Evolutionary conservation across 805 yeast species (phyloP), one percentile per base, ranked within the genome.

Genomic region (Wickerhamiella siamensis): DNA sequence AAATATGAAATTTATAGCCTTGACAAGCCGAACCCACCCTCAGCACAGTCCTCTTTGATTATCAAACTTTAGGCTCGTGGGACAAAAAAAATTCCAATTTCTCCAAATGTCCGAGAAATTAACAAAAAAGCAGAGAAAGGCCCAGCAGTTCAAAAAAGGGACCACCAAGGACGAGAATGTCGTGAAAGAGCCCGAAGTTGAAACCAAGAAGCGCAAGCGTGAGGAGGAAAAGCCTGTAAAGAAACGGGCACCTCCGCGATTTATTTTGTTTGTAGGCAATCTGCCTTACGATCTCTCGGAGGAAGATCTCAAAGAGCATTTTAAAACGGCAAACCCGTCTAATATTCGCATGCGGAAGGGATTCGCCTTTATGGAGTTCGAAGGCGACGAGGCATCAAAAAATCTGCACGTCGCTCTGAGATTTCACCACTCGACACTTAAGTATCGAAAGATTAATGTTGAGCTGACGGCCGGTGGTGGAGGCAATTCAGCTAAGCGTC

Each of bases 381-480:
- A 64, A 40, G 72, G 74, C 9, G 65, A 62, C 16, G 82, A 79
- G 46, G 83, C 87, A 33, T 80, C 80, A 51, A 72, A 75, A 46
- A 73, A 79, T 46, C 78, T 91, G 77, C 95, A 84, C 53, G 69
- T 74, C 36, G 96, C 96, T 0, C 67, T 91, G 51, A 67, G 79
- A 48, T 72, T 82, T 67, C 95, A 91, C 60, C 94, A 83, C 60
- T 69, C 88, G 3, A 53, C 65, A 8, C 57, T 88, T 48, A 70
- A 74, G 43, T 69, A 71, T 35, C 70, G 95, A 51, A 83, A 78
- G 58, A 87, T 91, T 55, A 91, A 91, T 56, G 96, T 91, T 29
- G 98, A 91, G 59, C 69, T 91, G 52, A 91, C 97, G 2, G 98
- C 84, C 39, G 98, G 98, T 43, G 98, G 98, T 33, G 98, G 98